Evolutionary conservation across 352 stramenopile species (phyloP).

Genomic region (Aphanomyces euteiches): DNA sequence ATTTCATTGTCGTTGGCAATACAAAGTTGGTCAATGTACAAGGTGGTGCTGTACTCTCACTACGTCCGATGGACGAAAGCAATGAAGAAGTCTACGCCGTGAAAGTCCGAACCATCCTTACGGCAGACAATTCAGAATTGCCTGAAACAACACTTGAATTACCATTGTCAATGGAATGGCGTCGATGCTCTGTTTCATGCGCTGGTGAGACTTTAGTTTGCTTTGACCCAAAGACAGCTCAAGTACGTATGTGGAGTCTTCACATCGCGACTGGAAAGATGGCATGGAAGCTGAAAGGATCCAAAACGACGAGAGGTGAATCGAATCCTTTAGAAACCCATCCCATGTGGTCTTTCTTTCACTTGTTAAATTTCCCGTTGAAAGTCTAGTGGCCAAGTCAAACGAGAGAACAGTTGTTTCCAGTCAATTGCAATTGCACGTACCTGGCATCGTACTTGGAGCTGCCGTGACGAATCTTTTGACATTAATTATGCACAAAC

Average conservation of each 20-base stretch:
- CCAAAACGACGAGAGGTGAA: constrained; percentile 7
- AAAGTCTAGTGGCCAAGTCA: constrained; percentile 2
- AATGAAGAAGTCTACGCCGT: constrained; percentile 8
- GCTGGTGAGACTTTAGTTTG: constrained; percentile 38
- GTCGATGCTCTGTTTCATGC: constrained; percentile 31
- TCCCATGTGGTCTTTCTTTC: constrained; percentile 38
- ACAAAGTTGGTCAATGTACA: constrained; percentile 23
- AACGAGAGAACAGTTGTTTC: too few relatives aligned
- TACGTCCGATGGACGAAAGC: constrained; percentile 23
- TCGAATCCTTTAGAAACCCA: constrained; percentile 24
- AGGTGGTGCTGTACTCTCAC: constrained; percentile 35
- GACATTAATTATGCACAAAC: constrained; percentile 43
- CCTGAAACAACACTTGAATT: constrained; percentile 17
- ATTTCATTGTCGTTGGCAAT: neutral
- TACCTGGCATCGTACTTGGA: too few relatives aligned
- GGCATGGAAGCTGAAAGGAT: constrained; percentile 36
- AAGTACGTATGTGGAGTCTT: constrained; percentile 32
- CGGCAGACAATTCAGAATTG: constrained; percentile 3
- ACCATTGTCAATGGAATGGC: neutral
- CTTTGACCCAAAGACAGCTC: constrained; percentile 30
- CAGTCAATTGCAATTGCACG: too few relatives aligned
- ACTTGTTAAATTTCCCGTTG: constrained; percentile 55
- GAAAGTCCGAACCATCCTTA: constrained; percentile 39
- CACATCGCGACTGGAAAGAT: constrained; percentile 33
- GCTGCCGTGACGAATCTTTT: constrained; percentile 33